Base-by-base conservation (phyloP, 2,329 filamentous ascomycete species). In the Hypoxylon sp. region DNA sequence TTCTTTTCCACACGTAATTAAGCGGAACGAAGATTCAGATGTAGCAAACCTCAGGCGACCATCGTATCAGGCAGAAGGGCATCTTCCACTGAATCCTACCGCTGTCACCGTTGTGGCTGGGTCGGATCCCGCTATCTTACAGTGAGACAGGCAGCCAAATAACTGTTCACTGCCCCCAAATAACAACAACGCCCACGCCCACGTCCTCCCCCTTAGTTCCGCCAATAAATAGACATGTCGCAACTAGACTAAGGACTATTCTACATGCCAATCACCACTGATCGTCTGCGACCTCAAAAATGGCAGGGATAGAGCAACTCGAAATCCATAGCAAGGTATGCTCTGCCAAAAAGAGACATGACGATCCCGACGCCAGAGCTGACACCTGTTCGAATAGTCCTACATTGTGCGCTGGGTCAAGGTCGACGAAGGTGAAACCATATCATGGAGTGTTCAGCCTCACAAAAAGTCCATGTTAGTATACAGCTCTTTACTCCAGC, bases 401-500 rank as follows among this genome's bases (percentile, higher is more conserved):
- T 99, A 99, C 83, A 94, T 99, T 75, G 93, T 99, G 64, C 94
- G 96, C 78, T 99, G 96, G 95, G 93, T 98, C 74, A 92, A 94
- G 79, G 95, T 98, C 74, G 91, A 94, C 62, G 91, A 94, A 71
- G 92, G 92, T 60, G 91, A 97, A 80, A 97, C 95, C 56, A 94
- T 99, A 75, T 97, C 95, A 14, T 99, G 96, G 96, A 98, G 94
- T 77, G 89, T 99, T 42, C 95, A 98, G 79, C 96, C 96, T 48
- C 94, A 98, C 81, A 98, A 97, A 84, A 98, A 98, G 83, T 98
- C 95, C 66, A 92, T 99, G 90, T 91, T 82, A 76, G 83, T 74
- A 64, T 35, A 56, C 25, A 20, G n/a, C 50, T 30, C 54, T 31
- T 50, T 53, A 48, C 37, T 51, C 35, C 55, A 7, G 27, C 30